Evolutionary conservation across 768 basidiomycete genomes (phyloP), one percentile per base, ranked within the genome.

Genomic region (Lentinula raphanica): DNA sequence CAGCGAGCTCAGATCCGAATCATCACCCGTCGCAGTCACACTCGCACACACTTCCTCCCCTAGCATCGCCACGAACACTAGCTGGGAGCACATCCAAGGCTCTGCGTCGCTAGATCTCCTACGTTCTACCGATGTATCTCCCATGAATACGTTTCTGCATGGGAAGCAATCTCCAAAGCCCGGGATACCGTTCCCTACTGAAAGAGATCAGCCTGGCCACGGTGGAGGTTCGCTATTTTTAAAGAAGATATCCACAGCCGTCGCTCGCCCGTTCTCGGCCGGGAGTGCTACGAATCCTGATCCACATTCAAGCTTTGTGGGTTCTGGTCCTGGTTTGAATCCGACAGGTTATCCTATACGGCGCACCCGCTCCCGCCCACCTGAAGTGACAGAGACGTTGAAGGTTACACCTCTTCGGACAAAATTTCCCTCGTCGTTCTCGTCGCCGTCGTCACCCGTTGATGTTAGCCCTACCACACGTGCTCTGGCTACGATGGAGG

Each of bases 101-200:
- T 53, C 51, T 15, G 23, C 51, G 6, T 53, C 51, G 8, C 35
- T 53, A n/a, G 51, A 53, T 39, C 51, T 53, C 23, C 25, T 53
- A 39, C 32, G 51, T 23, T 36, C 21, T 53, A n/a, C 51, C 17
- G 51, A 53, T 3, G 39, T 13, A 27, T 40, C 51, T 32, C 23
- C 21, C 6, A 28, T 21, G 8, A 56, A 56, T 28, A 39, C 54
- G 15, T 56, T 56, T n/a, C 32, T 56, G 3, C 39, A 54, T 42
- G 53, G 53, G 36, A 53, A 53, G 7, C 32, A 25, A 11, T 6
- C 28, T 49, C 27, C 29, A 28, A 8, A 17, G 8, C 27, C 29
- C 19, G 54, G 54, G 27, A 21, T 56, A n/a, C 54, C 54, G 3
- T 56, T 56, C 25, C 54, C 54, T 17, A 44, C 17, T 27, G 15